Percentiles rank a stretch among this genome's conserved stretches.
Conservation (phyloP, 768 basidiomycete genomes). For the Trametes elegans region DNA sequence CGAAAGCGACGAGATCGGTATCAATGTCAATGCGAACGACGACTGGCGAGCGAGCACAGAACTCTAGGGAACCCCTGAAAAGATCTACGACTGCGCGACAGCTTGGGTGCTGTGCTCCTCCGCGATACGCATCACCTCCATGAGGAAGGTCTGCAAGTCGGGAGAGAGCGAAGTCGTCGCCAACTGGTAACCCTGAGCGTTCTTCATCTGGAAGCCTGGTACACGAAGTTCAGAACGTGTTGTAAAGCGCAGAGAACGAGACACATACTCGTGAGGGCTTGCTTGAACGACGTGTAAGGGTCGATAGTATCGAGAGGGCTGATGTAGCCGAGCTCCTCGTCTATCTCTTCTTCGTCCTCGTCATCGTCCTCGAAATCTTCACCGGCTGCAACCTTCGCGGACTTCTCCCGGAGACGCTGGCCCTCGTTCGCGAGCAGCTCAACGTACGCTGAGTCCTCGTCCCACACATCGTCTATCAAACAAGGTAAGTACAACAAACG, state of each 20-base stretch:
- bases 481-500: not conserved
- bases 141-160: constrained; percentile 77
- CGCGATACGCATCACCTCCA: constrained; percentile 81
- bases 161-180: constrained; percentile 69
- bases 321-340: constrained; percentile 84
- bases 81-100: constrained; percentile 3
- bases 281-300: constrained; percentile 76
- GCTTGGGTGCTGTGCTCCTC: constrained; percentile 37
- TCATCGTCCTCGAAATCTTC: constrained; percentile 37
- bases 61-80: too few relatives aligned
- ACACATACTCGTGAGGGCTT: constrained; percentile 67
- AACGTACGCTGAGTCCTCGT: constrained; percentile 84
- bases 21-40: constrained; percentile 2
- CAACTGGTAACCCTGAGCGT: constrained; percentile 62
- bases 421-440: constrained; percentile 87
- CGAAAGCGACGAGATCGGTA: constrained; percentile 14
- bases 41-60: not conserved
- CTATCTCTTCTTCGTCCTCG: constrained; percentile 56
- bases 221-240: constrained; percentile 5
- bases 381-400: constrained; percentile 39
- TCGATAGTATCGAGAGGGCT: constrained; percentile 80
- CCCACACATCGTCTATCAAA: constrained; percentile 78
- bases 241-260: not conserved
- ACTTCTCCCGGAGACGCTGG: constrained; percentile 66
- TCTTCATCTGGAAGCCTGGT: constrained; percentile 77